Base-by-base conservation (phyloP, 768 basidiomycete genomes). In the Rhodotorula kratochvilovae region DNA sequence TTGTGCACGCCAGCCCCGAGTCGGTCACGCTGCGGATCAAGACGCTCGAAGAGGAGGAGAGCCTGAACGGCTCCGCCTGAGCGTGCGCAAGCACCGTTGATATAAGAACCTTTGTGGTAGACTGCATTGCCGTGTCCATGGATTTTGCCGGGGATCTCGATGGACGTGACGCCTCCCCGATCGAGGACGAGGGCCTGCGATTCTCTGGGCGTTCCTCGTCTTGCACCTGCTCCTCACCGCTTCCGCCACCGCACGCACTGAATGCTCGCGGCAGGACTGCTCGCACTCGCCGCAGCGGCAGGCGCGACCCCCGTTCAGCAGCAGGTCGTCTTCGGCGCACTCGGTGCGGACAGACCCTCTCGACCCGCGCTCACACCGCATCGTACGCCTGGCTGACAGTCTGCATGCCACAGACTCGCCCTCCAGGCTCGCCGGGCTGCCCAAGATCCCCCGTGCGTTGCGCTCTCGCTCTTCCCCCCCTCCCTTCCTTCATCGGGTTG, bases 1-100 rank as follows among this genome's bases (percentile, higher is more conserved):
- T 75, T 23, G 68, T 72, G 15, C 29, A 12, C 35, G 68, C 60
- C 25, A 55, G 53, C n/a, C 56, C 58, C 12, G 71, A 72, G 25
- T 31, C 39, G 6, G 61, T 75, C 19, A 70, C 68, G 27, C 35
- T 75, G 15, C 42, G 74, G 29, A 57, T 75, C 50, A 33, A 48
- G 59, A 67, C 68, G 29, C 59, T 75, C n/a, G 71, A 72, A 43
- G 71, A 75, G 51, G 74, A 75, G 48, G 65, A 75, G 59, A 31
- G 7, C 16, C 33, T 35, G 31, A 5, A 51, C 64, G 17, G 29
- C 51, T 17, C 17, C 16, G 45, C 45, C 8, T 46, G 45, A 46
- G 10, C 21, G 45, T 39, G 39, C 39, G 39, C 39, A 39, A 6
- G 13, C 39, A 39, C 13, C 39, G 39, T 39, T 7, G 39, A 39